phyloP scores from a whole-genome alignment of 1,139 yeast species.

The Taphrina pruni region DNA sequence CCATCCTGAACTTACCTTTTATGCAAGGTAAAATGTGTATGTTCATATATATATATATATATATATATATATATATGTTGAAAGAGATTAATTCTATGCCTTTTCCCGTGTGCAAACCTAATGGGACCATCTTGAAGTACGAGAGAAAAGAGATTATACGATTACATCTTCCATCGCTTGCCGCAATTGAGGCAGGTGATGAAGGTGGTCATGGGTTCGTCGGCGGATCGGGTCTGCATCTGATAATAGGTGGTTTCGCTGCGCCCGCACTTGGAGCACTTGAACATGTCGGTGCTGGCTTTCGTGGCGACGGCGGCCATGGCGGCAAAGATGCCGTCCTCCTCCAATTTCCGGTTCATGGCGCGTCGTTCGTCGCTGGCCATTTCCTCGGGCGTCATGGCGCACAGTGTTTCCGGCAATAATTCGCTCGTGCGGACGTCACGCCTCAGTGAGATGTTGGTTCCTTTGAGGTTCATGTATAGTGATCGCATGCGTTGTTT shows the following conservation, averaged over 20 bases:
- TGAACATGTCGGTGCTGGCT: slow-evolving; percentile 93
- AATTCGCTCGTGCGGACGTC: slow-evolving; percentile 71
- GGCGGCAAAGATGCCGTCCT: slow-evolving; percentile 91
- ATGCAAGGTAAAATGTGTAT: neutral
- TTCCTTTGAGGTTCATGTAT: slow-evolving; percentile 83
- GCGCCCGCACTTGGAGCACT: slow-evolving; percentile 97
- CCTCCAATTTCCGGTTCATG: slow-evolving; percentile 82
- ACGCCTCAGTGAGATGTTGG: slow-evolving; percentile 81
- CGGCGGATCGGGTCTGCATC: slow-evolving; percentile 97
- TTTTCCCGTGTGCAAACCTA: too few species aligned
- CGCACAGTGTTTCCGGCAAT: slow-evolving; percentile 67
- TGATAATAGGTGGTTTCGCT: slow-evolving; percentile 96
- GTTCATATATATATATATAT: neutral
- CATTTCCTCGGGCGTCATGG: slow-evolving; percentile 89
- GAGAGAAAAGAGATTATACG: too few species aligned
- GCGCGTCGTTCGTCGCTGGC: slow-evolving; percentile 87
- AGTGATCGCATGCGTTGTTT: slow-evolving; percentile 81
- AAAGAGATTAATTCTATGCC: too few species aligned
- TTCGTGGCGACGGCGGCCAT: slow-evolving; percentile 98
- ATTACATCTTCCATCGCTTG: slow-evolving; percentile 17
- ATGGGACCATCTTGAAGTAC: neutral
- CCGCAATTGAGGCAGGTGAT: slow-evolving; percentile 57
- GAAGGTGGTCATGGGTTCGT: slow-evolving; percentile 96
- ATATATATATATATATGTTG: neutral
- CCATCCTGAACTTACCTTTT: neutral